Evolutionary conservation across 129 eudicot species (phyloP).

Genomic region (Lactuca saligna): DNA sequence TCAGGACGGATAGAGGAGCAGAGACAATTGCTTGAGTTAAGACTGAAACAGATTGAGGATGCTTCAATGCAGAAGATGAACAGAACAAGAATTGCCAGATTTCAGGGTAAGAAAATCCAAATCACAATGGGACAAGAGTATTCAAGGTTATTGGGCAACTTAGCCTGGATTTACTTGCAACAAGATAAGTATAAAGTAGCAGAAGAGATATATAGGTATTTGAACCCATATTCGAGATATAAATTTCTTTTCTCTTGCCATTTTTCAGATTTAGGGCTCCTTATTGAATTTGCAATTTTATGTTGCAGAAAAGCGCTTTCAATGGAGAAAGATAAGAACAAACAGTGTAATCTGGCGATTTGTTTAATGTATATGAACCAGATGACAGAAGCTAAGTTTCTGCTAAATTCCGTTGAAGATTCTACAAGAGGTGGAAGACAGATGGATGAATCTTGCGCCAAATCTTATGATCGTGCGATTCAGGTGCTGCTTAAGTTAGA

Average conservation of each 20-base stretch:
- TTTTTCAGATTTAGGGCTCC: neutral
- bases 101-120: slow-evolving; percentile 61
- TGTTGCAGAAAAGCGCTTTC: slow-evolving; percentile 65
- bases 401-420: slow-evolving; percentile 42
- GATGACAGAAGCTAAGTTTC: slow-evolving; percentile 63
- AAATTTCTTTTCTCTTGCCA: neutral
- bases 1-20: slow-evolving; percentile 69
- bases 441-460: slow-evolving; percentile 48
- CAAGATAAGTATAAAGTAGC: slow-evolving; percentile 49
- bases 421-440: slow-evolving; percentile 37
- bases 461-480: slow-evolving; percentile 72
- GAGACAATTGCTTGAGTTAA: slow-evolving; percentile 54
- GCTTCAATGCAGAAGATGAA: neutral
- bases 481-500: slow-evolving; percentile 58
- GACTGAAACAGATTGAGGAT: slow-evolving; percentile 60
- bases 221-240: neutral
- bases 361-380: slow-evolving; percentile 56
- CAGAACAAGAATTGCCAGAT: slow-evolving; percentile 51
- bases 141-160: slow-evolving; percentile 37
- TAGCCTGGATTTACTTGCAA: slow-evolving; percentile 28
- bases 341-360: slow-evolving; percentile 74
- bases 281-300: neutral
- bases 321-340: slow-evolving; percentile 73
- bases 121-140: slow-evolving; percentile 73
- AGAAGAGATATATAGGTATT: slow-evolving; percentile 68